Evolutionary conservation across 768 basidiomycete genomes (phyloP), one percentile per base, ranked within the genome.

Genomic region (Leccinum rimulosum): DNA sequence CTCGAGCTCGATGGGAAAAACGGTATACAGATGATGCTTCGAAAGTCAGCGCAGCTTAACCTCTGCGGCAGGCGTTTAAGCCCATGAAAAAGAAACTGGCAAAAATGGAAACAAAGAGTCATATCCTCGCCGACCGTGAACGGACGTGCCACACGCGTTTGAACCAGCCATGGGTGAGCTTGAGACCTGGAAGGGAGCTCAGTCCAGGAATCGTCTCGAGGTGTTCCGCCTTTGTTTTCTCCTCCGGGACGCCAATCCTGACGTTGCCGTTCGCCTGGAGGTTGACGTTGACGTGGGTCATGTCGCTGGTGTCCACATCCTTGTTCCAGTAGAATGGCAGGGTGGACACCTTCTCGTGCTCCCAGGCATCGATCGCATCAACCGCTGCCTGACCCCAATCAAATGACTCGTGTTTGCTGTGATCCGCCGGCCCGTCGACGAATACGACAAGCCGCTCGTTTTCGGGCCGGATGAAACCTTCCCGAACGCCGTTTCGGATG

Each of bases 361-460:
- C 62, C 91, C 91, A 94, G 8, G 68, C 67, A 9, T 86, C 82
- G 30, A 95, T 66, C 1, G 88, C 87, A 1, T 79, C 73, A 1
- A 95, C 58, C 0, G 86, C 82, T 1, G 87, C 90, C 22, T 68
- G 72, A 4, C 93, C 93, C 93, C 93, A 95, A 65, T 95, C 85
- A 71, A 82, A 93, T 4, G 64, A 67, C 38, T 79, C 81, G 61
- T 90, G 89, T 8, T 80, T 78, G 0, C 70, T 68, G 45, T 66
- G 75, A 27, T 81, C 77, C 6, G 75, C 63, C 3, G 90, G 90
- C 0, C 88, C 88, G 50, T 97, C 89, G 11, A 97, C 82, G 58
- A 96, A 89, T 19, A 81, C 68, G 36, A 95, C 75, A 35, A 98
- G 78, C 12, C 73, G 67, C 57, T 84, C 80, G 67, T 86, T 91